Base-by-base conservation (phyloP, 345 rosid genomes). In the Cardamine chenopodiifolia region DNA sequence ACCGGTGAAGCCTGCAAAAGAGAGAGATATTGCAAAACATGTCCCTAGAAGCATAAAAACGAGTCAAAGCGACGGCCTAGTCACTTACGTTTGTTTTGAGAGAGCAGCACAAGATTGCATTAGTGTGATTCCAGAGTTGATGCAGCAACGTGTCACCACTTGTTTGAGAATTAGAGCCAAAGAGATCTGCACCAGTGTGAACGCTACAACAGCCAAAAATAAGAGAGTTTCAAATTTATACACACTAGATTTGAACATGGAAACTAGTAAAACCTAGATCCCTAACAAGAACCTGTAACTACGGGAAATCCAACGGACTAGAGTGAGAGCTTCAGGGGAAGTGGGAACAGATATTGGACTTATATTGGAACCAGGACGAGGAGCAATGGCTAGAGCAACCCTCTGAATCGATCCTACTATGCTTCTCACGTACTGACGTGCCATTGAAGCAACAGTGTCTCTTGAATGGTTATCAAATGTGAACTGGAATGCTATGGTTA, bases 331-430 rank as follows among this genome's bases (percentile, higher is more conserved):
- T 85, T 91, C 98, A 8, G 97, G 97, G 48, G 96, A 85, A 73
- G 90, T 93, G 57, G 97, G 93, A 66, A 85, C 87, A 18, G 89
- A 37, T 70, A 88, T 86, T 22, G 86, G 81, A 25, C 86, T 82
- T 32, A 85, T 32, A 19, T 37, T 73, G 6, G 88, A 70, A 80
- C 82, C 73, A 50, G 83, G 81, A 61, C 82, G 81, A 9, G 97
- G 98, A 8, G 97, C 80, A 71, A 94, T 94, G 55, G 97, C 98
- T 85, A 91, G 79, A 74, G 98, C 97, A 78, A 94, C 95, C 86
- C 98, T 90, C 83, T 94, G 98, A 68, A 94, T 97, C 8, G 97
- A 94, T 8, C 93, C 95, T 50, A 94, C 92, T 32, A 91, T 86
- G 80, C 89, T 86, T 4, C 95, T 88, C 47, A 94, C 90, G 31